phyloP scores from a whole-genome alignment of 1,284 basidiomycete species.

The Wallemia ichthyophaga region DNA sequence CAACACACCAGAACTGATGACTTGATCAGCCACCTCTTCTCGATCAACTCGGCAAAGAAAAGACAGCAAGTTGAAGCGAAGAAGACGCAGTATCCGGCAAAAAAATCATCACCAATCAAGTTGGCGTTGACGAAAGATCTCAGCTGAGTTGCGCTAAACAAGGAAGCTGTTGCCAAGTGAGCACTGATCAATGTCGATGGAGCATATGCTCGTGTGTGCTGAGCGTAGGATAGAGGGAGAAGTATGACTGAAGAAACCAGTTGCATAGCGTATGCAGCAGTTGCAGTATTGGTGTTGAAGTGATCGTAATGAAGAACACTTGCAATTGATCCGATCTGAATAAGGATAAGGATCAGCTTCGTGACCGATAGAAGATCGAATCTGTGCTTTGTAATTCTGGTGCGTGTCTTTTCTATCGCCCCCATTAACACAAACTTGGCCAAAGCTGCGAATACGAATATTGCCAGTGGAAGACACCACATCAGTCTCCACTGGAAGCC shows the following conservation, averaged over 20 bases:
- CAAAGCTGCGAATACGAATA: background rate
- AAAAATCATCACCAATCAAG: background rate
- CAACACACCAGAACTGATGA: background rate
- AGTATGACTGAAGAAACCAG: background rate
- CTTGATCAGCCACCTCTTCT: background rate
- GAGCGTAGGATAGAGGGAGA: background rate
- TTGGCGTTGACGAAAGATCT: background rate
- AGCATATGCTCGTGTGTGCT: background rate
- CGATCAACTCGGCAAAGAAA: background rate
- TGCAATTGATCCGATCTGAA: background rate
- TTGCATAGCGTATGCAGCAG: background rate
- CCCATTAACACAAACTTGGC: conserved; percentile 2
- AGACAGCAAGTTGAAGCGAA: background rate
- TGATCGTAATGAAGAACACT: background rate
- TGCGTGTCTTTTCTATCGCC: conserved; percentile 4
- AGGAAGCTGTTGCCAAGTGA: background rate
- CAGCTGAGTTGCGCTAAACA: background rate
- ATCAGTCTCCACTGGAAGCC: conserved; percentile 2
- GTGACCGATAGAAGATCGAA: background rate
- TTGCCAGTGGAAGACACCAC: background rate
- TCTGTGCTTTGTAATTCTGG: conserved; percentile 3
- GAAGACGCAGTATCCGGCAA: background rate
- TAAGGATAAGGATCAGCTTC: background rate
- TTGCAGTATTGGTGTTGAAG: background rate
- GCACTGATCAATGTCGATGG: background rate